phyloP scores from a whole-genome alignment of 2,329 filamentous ascomycete genomes.

The Colletotrichum sansevieriae region DNA sequence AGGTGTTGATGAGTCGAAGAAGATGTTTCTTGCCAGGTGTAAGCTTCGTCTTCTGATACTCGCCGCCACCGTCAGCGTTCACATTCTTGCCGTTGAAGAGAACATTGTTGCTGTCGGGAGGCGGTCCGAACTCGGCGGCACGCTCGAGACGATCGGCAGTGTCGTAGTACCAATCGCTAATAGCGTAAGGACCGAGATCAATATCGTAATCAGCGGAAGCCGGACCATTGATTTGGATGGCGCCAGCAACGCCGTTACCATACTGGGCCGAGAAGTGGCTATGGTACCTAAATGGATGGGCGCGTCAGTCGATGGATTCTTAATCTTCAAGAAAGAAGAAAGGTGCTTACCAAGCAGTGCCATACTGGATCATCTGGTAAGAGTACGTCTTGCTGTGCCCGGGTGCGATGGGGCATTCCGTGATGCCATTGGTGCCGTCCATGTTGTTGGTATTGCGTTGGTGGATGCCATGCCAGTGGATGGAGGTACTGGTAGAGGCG shows the following conservation, averaged over 20 bases:
- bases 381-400: conserved; percentile 51
- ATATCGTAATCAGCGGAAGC: conserved; percentile 63
- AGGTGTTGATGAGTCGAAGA: conserved; percentile 65
- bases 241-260: conserved; percentile 64
- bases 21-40: conserved; percentile 61
- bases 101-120: conserved; percentile 52
- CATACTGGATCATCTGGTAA: conserved; percentile 54
- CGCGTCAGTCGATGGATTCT: conserved; percentile 11
- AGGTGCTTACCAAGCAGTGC: conserved; percentile 49
- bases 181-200: conserved; percentile 68
- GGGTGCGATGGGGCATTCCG: conserved; percentile 57
- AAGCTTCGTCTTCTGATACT: conserved; percentile 50
- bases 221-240: conserved; percentile 65
- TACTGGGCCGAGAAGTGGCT: conserved; percentile 65
- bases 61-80: conserved; percentile 48
- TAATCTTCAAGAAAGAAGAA: conserved; percentile 4
- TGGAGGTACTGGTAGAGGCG: conserved; percentile 58
- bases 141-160: conserved; percentile 48
- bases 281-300: conserved; percentile 58
- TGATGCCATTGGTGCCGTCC: conserved; percentile 60
- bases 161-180: conserved; percentile 66
- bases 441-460: conserved; percentile 57
- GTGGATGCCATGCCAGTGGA: conserved; percentile 64
- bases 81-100: conserved; percentile 59
- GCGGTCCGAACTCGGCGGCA: conserved; percentile 32